Base-by-base conservation (phyloP, 306 rosid species). In the Prunus kanzakura region DNA sequence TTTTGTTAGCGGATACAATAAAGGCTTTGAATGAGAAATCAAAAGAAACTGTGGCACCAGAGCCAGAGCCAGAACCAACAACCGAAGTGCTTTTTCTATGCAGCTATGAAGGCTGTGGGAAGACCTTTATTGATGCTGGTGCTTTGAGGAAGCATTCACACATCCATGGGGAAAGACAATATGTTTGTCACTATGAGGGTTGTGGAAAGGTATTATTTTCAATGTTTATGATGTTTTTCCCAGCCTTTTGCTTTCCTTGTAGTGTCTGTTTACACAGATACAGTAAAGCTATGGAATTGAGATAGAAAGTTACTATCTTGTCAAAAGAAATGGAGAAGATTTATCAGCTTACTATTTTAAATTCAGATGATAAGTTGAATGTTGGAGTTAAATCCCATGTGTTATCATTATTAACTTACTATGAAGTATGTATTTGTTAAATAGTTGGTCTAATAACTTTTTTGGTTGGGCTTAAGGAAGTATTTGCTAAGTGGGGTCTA, bases 101-200 rank as follows among this genome's bases (percentile, higher is more conserved):
- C 88, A 96, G 99, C 90, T 91, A 87, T 58, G 97, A 96, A 68
- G 86, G 92, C 79, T 96, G 99, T 69, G 99, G 99, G 67, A 92
- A 92, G 89, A 91, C 98, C 73, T 96, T 96, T 74, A 92, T 92
- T 71, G 99, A 96, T 83, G 97, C 96, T n/a, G 91, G 96, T 80
- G 98, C 99, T 61, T 88, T 96, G 88, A 91, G 93, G 88, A 96
- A 96, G 86, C 99, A 96, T 72, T 91, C 99, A 78, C 96, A 96
- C 82, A 91, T 96, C 73, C 99, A 96, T 79, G 99, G 96, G 75
- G 99, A 92, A 88, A 91, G 93, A 76, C 99, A 92, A 69, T 92
- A 80, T 84, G 87, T 88, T 66, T 96, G 99, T 75, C 96, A 86
- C 75, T 91, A 89, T 35, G 92, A 89, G 38, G 99, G 99, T 16